phyloP scores from a whole-genome alignment of 106 monocot species.

The Iris macrosiphon region DNA sequence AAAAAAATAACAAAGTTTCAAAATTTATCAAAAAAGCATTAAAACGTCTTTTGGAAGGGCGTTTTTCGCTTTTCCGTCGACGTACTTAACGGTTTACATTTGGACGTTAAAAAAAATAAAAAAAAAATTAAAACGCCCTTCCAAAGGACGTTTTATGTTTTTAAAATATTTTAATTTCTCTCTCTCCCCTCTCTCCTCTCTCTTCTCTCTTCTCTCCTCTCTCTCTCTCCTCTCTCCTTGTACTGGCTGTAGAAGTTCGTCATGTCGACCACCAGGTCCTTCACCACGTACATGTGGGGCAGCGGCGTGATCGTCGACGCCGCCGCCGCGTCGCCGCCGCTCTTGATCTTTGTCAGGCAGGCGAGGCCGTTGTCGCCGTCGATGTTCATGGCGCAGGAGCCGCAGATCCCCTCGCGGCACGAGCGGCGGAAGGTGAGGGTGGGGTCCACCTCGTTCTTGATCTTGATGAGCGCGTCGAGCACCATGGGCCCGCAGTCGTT shows the following conservation, averaged over 20 bases:
- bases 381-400: conserved; percentile 93
- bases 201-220: too few species aligned
- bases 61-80: too few species aligned
- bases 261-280: conserved; percentile 98
- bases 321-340: conserved; percentile 6
- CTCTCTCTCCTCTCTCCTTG: conserved; percentile 51
- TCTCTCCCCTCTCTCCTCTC: too few species aligned
- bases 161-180: too few species aligned
- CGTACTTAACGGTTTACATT: too few species aligned
- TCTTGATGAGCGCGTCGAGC: conserved; percentile 93
- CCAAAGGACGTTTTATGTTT: too few species aligned
- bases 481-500: conserved; percentile 88
- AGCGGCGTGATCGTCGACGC: conserved; percentile 78
- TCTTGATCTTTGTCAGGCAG: conserved; percentile 70
- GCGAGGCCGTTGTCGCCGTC: conserved; percentile 89
- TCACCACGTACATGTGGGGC: conserved; percentile 94
- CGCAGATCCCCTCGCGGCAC: conserved; percentile 81
- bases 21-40: too few species aligned
- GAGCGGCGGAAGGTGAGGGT: conserved; percentile 67
- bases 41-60: too few species aligned
- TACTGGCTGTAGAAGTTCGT: conserved; percentile 94
- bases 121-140: too few species aligned
- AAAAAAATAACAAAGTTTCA: too few species aligned
- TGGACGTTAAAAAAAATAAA: too few species aligned
- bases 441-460: conserved; percentile 90